Evolutionary conservation across 2,329 filamentous ascomycete species (phyloP), one percentile per base, ranked within the genome.

Genomic region (Clonostachys rhizophaga): DNA sequence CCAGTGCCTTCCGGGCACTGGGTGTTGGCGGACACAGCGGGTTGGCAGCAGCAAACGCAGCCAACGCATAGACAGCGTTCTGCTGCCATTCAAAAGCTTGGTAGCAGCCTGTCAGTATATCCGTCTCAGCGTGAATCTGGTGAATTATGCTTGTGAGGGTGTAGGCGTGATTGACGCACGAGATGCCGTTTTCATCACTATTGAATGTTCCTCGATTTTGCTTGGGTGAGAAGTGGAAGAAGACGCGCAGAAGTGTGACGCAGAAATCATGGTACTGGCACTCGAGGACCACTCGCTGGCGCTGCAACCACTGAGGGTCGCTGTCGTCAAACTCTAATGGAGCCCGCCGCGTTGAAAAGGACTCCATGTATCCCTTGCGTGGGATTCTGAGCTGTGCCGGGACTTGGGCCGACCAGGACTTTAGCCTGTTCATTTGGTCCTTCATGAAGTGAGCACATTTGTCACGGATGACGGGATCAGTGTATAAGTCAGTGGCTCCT

Each of bases 241-340:
- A 44, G 30, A 43, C 42, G n/a, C 47, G 42, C 2, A 45, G 20
- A 5, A 45, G 47, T 5, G 42, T 9, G 12, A 45, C 12, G 20
- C 47, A 48, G 16, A 41, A 33, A 39, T 43, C 47, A 40, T 48
- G 47, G 18, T 48, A 48, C 14, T 48, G 47, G 33, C 42, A 42
- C 30, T 48, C 47, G 14, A 48, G 47, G 24, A 34, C 34, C 12
- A 48, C 13, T n/a, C 47, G 47, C n/a, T 48, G 47, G 12, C 47
- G 42, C 18, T 45, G 42, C 5, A 48, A 37, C 42, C 47, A 48
- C 12, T 33, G 14, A 6, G 36, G 47, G n/a, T 41, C 42, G 20
- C 13, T 10, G 16, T 40, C 36, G 6, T 11, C 10, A 33, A 40
- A 18, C 5, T 33, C n/a, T n/a, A 47, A 16, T 6, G 16, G 35